Conservation (phyloP, 768 basidiomycete genomes). For the Tremella mesenterica region DNA sequence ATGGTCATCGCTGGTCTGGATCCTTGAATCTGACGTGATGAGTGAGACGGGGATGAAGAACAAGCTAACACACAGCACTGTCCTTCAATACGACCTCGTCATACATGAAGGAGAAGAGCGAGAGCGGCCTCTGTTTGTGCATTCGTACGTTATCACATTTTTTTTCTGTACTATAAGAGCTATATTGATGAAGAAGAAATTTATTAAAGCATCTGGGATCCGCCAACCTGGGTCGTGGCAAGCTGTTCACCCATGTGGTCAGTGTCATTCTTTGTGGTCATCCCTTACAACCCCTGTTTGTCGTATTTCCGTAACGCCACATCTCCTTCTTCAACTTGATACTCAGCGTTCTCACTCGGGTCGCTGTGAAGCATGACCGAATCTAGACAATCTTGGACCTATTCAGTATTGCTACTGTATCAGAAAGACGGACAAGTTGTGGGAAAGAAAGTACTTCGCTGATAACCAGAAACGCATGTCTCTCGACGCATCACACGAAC, state of each 20-base stretch:
- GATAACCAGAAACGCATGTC: conserved; percentile 27
- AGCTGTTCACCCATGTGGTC: conserved; percentile 37
- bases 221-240: conserved; percentile 18
- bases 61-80: conserved; percentile 19
- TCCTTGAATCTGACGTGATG: not conserved
- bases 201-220: conserved; percentile 44
- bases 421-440: no score
- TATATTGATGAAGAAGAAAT: conserved; percentile 39
- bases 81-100: conserved; percentile 43
- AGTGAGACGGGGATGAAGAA: not conserved
- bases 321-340: no score
- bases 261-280: conserved; percentile 1
- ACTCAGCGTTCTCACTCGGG: no score
- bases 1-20: no score
- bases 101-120: conserved; percentile 11
- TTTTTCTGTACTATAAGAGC: not conserved
- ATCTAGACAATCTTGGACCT: no score
- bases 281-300: not conserved
- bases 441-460: not conserved
- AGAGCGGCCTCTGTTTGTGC: conserved; percentile 34
- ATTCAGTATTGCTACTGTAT: no score
- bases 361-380: no score
- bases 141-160: conserved; percentile 20
- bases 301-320: not conserved
- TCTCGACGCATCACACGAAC: conserved; percentile 17